These are phyloP conservation scores for Fraxinus platypoda DNA, from an alignment of 305 asterid genomes.

Conservation along the genomic window DNA sequence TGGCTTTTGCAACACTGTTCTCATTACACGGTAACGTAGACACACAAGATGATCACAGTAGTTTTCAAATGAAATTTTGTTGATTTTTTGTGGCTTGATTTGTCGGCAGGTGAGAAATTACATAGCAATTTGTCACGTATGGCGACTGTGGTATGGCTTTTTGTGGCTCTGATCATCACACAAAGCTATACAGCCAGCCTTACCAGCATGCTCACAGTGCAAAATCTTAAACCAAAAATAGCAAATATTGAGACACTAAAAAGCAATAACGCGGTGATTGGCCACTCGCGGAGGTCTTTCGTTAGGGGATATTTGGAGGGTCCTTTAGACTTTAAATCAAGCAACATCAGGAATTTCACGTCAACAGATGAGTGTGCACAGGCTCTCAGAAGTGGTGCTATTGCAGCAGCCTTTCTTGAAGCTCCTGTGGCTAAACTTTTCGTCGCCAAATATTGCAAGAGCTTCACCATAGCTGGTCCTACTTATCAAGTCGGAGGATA, in stretches of 20 bases:
- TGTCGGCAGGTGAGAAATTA: slow-evolving; percentile 25
- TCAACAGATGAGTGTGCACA: slow-evolving; percentile 12
- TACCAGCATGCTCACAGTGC: slow-evolving; percentile 41
- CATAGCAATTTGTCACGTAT: slow-evolving; percentile 37
- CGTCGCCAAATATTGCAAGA: slow-evolving; percentile 39
- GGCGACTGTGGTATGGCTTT: slow-evolving; percentile 39
- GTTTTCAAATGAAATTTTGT: background rate
- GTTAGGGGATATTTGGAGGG: slow-evolving; percentile 25
- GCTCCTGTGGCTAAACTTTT: slow-evolving; percentile 35
- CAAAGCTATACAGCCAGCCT: slow-evolving; percentile 53
- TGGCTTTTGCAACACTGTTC: slow-evolving; percentile 36
- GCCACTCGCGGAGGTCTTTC: slow-evolving; percentile 28
- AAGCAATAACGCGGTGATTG: slow-evolving; percentile 28
- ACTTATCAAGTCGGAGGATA: slow-evolving; percentile 43
- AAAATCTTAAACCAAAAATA: slow-evolving; percentile 27
- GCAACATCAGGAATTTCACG: slow-evolving; percentile 16
- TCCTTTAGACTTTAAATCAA: slow-evolving; percentile 15
- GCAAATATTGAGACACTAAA: slow-evolving; percentile 26
- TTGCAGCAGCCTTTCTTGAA: slow-evolving; percentile 40
- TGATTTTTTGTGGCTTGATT: background rate
- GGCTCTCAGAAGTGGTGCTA: slow-evolving; percentile 31
- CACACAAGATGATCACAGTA: background rate
- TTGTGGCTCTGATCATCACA: slow-evolving; percentile 40
- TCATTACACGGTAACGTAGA: slow-evolving; percentile 26
- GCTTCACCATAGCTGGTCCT: slow-evolving; percentile 35